These are phyloP conservation scores for Cardamine chenopodiifolia DNA, from an alignment of 345 rosid genomes.

Conservation along the genomic window DNA sequence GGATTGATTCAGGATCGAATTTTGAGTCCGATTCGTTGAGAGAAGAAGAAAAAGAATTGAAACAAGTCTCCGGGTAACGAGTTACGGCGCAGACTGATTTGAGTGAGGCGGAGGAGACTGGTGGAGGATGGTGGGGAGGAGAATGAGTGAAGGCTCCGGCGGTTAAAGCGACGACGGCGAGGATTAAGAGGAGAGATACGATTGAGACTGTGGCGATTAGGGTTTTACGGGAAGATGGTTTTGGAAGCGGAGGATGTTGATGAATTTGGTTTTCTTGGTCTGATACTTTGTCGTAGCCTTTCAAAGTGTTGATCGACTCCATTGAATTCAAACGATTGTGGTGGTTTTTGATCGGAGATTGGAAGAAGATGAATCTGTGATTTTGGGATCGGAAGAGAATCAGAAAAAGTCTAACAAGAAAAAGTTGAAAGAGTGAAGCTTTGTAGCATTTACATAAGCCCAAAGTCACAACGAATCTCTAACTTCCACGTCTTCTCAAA, in stretches of 20 bases:
- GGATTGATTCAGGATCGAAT: constrained; percentile 60
- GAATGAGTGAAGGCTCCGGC: constrained; percentile 48
- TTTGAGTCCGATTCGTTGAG: constrained; percentile 40
- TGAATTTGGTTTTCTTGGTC: constrained; percentile 49
- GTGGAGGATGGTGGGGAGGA: constrained; percentile 42
- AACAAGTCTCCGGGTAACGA: constrained; percentile 62
- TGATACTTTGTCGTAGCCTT: constrained; percentile 71
- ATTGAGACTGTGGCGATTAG: constrained; percentile 45
- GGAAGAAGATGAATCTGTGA: constrained; percentile 20
- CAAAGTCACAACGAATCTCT: background rate
- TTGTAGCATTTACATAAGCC: background rate
- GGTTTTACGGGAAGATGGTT: constrained; percentile 36
- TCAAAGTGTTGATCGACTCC: constrained; percentile 63
- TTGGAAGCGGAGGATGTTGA: constrained; percentile 33
- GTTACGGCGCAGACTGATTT: constrained; percentile 61
- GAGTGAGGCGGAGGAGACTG: constrained; percentile 48
- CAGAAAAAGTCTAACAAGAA: constrained; percentile 13
- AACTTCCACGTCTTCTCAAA: constrained; percentile 19
- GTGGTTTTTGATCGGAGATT: background rate
- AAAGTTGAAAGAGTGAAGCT: background rate
- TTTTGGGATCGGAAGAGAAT: background rate
- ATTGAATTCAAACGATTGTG: constrained; percentile 23
- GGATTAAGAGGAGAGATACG: constrained; percentile 49
- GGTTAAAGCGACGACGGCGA: constrained; percentile 43
- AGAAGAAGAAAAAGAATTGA: constrained; percentile 58